Conservation (phyloP, 1,139 yeast genomes). For the Geotrichum aggregatum region DNA sequence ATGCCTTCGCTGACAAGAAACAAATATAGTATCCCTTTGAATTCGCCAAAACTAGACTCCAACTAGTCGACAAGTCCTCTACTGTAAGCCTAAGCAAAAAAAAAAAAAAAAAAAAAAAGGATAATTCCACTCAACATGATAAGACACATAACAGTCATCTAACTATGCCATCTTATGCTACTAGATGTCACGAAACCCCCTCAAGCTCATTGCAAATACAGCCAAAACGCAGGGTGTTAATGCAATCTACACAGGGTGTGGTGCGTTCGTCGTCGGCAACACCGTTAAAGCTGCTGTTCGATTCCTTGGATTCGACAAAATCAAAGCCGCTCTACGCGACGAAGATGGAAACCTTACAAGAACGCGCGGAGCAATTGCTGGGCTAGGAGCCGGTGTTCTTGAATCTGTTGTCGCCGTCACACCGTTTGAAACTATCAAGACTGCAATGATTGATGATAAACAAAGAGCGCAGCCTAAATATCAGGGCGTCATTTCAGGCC, state of each 20-base stretch:
- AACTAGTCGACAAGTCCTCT: conserved; percentile 67
- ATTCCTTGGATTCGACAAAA: conserved; percentile 85
- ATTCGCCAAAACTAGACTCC: conserved; percentile 91
- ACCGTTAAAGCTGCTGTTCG: conserved; percentile 93
- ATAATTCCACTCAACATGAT: neutral
- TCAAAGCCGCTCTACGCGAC: conserved; percentile 72
- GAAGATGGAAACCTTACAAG: conserved; percentile 83
- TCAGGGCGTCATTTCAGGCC: conserved; percentile 59
- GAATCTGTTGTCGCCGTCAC: conserved; percentile 93
- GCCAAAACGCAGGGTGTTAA: conserved; percentile 75
- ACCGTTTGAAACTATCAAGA: conserved; percentile 94
- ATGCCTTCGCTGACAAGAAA: no score
- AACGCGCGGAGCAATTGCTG: conserved; percentile 88
- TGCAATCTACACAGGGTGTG: conserved; percentile 91
- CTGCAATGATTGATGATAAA: conserved; percentile 90
- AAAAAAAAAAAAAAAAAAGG: no score
- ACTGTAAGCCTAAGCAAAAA: conserved; percentile 35
- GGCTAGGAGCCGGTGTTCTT: conserved; percentile 90
- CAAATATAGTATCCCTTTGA: conserved; percentile 71
- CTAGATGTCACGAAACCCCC: conserved; percentile 67
- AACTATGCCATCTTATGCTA: neutral
- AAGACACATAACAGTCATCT: neutral
- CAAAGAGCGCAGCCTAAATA: conserved; percentile 73
- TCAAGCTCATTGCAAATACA: conserved; percentile 68
- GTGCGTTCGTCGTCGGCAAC: conserved; percentile 93